Conservation (phyloP, 305 asterid species). For the Striga hermonthica region DNA sequence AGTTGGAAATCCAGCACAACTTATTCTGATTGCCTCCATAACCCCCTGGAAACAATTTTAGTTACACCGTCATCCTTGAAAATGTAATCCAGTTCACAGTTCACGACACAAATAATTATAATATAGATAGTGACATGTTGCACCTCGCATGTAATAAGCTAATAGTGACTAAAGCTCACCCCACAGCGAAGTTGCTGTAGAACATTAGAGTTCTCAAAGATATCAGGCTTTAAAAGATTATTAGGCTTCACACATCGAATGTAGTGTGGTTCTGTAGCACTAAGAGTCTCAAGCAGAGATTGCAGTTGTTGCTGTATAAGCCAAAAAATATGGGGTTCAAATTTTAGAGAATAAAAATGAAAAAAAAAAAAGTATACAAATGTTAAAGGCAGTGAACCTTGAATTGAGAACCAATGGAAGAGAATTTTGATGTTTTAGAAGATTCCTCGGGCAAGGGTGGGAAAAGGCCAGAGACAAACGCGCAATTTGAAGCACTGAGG, state of each 20-base stretch:
- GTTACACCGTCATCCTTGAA: constrained; percentile 17
- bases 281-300: constrained; percentile 71
- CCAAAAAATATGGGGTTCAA: constrained; percentile 22
- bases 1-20: constrained; percentile 84
- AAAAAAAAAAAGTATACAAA: constrained; percentile 12
- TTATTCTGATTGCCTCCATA: constrained; percentile 82
- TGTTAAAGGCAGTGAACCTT: constrained; percentile 44
- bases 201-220: constrained; percentile 70
- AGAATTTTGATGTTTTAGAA: constrained; percentile 64
- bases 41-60: constrained; percentile 52
- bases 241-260: constrained; percentile 80
- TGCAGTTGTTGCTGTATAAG: constrained; percentile 63
- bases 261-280: constrained; percentile 70
- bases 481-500: constrained; percentile 62
- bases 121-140: background rate
- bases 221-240: constrained; percentile 65
- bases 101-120: constrained; percentile 7
- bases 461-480: constrained; percentile 62
- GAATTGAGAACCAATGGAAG: constrained; percentile 73
- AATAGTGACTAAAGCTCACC: constrained; percentile 37
- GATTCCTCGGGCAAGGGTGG: constrained; percentile 67
- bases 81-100: constrained; percentile 22
- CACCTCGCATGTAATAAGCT: background rate
- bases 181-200: constrained; percentile 83
- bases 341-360: background rate